Base-by-base conservation (phyloP, 352 stramenopile genomes). In the Detonula confervacea region DNA sequence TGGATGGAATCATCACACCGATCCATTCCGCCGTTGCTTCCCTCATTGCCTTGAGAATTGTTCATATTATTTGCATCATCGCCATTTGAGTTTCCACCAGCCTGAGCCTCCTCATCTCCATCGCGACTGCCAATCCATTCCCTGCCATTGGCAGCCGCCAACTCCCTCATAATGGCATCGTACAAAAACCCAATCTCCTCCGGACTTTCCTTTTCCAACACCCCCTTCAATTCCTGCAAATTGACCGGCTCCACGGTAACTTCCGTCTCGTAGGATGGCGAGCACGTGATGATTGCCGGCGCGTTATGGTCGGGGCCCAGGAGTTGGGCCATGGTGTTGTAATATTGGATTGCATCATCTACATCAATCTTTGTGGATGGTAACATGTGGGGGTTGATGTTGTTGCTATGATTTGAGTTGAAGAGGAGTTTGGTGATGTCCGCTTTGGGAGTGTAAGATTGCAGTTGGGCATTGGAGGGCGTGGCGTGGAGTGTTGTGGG, bases 321-420 rank as follows among this genome's bases (percentile, higher is more conserved):
- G n/a, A n/a, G n/a, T n/a, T n/a, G n/a, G n/a, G n/a, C n/a, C n/a
- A n/a, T n/a, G n/a, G n/a, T n/a, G n/a, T n/a, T n/a, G n/a, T n/a
- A n/a, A n/a, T n/a, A n/a, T n/a, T n/a, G n/a, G n/a, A n/a, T n/a
- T n/a, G 59, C 59, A 27, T 68, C 59, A 18, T 68, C 59, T 6
- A 68, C 29, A 27, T 68, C 59, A 5, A 68, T 60, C 39, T 68
- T 68, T 14, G 35, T n/a, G 25, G 27, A 51, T 29, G 33, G 18
- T 18, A 18, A 33, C 25, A 29, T 22, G 1, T 3, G 3, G 29
- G 24, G 16, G 24, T 16, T 52, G 27, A 25, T 11, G n/a, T 18
- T 30, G 9, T 18, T 9, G 20, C 16, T 22, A 44, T 44, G 7
- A 14, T 29, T 11, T 25, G n/a, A 11, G 12, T 55, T 3, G 46